A percentile compares a stretch with the other conserved stretches of the same genome.
phyloP scores from a whole-genome alignment of 2,329 filamentous ascomycete genomes.

The Verticillium isaacii region DNA sequence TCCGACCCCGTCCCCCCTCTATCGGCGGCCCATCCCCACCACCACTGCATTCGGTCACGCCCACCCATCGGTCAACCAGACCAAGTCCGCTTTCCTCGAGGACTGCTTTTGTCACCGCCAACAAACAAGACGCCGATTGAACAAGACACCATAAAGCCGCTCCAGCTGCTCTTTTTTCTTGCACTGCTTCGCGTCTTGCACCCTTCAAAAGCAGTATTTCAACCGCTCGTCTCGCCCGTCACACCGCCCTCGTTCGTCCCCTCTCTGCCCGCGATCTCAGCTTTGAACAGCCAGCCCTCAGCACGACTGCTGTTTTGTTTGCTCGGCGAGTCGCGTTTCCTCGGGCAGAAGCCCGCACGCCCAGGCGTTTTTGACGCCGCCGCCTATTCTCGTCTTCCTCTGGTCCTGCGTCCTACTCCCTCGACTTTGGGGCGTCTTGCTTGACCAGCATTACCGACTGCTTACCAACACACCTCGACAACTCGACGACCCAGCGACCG shows the following conservation, averaged over 20 bases:
- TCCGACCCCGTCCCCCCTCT: background rate
- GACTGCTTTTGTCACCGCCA: background rate
- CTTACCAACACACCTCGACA: background rate
- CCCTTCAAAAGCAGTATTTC: slow-evolving; percentile 1
- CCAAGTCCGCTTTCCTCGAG: background rate
- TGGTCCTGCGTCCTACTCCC: slow-evolving; percentile 2
- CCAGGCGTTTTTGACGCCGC: slow-evolving; percentile 16
- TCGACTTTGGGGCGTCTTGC: background rate
- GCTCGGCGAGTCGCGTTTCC: slow-evolving; percentile 11
- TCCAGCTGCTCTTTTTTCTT: slow-evolving; percentile 3
- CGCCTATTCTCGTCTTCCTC: slow-evolving; percentile 5
- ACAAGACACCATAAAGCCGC: background rate
- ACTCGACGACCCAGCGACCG: background rate
- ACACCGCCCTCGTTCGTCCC: background rate
- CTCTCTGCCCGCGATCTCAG: background rate
- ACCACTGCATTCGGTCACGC: background rate
- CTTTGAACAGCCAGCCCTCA: background rate
- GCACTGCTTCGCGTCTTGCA: slow-evolving; percentile 4
- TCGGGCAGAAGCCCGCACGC: slow-evolving; percentile 13
- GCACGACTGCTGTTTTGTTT: slow-evolving; percentile 16
- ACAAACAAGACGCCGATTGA: background rate
- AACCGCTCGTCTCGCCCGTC: background rate
- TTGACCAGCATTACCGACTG: background rate
- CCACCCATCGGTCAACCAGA: background rate
- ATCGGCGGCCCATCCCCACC: background rate